Conservation (phyloP, 1,284 basidiomycete species). For the Ustilago loliicola region DNA sequence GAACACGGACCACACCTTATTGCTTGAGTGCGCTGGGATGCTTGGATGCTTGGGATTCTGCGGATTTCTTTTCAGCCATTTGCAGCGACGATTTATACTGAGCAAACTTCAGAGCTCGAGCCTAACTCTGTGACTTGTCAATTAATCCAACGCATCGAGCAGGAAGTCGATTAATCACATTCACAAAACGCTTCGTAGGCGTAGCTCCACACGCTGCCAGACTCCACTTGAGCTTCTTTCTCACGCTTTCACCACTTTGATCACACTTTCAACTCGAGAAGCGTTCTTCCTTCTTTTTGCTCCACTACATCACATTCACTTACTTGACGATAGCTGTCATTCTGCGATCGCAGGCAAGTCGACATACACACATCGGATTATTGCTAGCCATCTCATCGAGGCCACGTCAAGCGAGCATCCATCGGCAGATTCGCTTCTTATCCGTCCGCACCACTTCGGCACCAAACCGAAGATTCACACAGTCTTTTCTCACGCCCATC, state of each 20-base stretch:
- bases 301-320: too few relatives aligned
- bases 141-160: too few relatives aligned
- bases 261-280: too few relatives aligned
- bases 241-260: too few relatives aligned
- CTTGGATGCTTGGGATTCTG: neutral
- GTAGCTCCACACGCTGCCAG: neutral
- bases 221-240: too few relatives aligned
- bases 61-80: neutral
- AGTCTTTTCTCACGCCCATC: neutral
- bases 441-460: neutral
- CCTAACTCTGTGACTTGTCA: neutral
- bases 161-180: too few relatives aligned
- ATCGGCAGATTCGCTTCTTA: neutral
- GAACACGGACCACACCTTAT: neutral
- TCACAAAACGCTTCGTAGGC: neutral
- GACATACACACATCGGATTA: too few relatives aligned
- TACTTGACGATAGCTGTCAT: too few relatives aligned
- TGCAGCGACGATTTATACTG: too few relatives aligned
- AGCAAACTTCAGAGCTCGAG: neutral
- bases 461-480: neutral
- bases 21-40: neutral
- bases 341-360: too few relatives aligned
- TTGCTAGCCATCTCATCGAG: too few relatives aligned
- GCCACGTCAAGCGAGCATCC: neutral
- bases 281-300: too few relatives aligned